Evolutionary conservation across 2,329 filamentous ascomycete species (phyloP).

Genomic region (Cladosporium phlei): DNA sequence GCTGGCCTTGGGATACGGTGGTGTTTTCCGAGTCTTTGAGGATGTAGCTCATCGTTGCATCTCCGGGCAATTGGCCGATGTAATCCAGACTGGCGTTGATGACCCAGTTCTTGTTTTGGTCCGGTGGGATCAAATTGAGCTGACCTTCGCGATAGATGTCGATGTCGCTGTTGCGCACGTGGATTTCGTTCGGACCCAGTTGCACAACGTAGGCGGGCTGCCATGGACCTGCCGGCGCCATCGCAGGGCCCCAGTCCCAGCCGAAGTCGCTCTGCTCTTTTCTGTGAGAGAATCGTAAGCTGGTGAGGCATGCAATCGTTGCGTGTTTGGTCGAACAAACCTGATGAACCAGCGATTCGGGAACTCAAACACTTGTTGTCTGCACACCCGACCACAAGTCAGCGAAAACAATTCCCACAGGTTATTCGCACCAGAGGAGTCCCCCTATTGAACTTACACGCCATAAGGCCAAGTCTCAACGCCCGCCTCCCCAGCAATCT

Average conservation of each 20-base stretch:
- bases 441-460: conserved; percentile 31
- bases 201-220: conserved; percentile 55
- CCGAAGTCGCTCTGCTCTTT: conserved; percentile 62
- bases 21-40: conserved; percentile 43
- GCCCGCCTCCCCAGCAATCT: conserved; percentile 47
- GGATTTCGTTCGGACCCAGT: conserved; percentile 39
- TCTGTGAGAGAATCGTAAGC: neutral
- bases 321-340: neutral
- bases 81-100: conserved; percentile 59
- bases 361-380: conserved; percentile 48
- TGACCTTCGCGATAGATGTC: conserved; percentile 58
- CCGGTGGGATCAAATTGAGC: conserved; percentile 54
- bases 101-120: conserved; percentile 55
- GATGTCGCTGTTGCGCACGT: conserved; percentile 51
- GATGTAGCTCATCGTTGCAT: conserved; percentile 43
- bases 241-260: conserved; percentile 51
- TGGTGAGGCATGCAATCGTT: neutral
- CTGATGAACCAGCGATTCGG: conserved; percentile 53
- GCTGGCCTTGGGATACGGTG: conserved; percentile 34
- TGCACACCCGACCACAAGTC: neutral
- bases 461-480: conserved; percentile 47
- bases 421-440: too few relatives aligned
- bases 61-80: conserved; percentile 44
- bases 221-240: conserved; percentile 61
- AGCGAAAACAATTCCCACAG: too few relatives aligned